These are phyloP conservation scores for Epichloe scottii DNA, from an alignment of 2,329 filamentous ascomycete species.

Conservation along the genomic window DNA sequence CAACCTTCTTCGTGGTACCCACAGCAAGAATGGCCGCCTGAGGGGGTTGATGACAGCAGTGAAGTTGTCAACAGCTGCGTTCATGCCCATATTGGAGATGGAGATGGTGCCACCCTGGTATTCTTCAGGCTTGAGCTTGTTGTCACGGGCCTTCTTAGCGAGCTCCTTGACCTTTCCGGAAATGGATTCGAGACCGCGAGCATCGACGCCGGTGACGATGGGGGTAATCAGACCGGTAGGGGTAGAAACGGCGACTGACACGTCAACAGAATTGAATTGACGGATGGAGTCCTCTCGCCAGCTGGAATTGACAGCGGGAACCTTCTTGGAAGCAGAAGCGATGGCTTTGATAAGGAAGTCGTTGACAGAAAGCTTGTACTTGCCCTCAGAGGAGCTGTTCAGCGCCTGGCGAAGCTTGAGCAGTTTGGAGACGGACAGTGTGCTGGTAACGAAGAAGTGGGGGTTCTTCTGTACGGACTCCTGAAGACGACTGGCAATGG, in stretches of 20 bases:
- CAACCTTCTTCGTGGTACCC: slow-evolving; percentile 90
- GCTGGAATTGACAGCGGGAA: slow-evolving; percentile 89
- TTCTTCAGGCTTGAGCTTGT: slow-evolving; percentile 98
- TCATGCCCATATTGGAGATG: slow-evolving; percentile 99
- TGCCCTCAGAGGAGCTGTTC: slow-evolving; percentile 76
- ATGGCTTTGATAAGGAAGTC: slow-evolving; percentile 98
- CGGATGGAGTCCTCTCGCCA: slow-evolving; percentile 88
- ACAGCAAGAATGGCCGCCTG: slow-evolving; percentile 93
- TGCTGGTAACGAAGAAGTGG: slow-evolving; percentile 92
- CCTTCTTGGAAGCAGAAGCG: slow-evolving; percentile 77
- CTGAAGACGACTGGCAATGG: slow-evolving; percentile 81
- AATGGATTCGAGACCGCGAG: slow-evolving; percentile 77
- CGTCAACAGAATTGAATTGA: slow-evolving; percentile 84
- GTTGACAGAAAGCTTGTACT: slow-evolving; percentile 99
- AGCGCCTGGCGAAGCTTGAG: slow-evolving; percentile 90
- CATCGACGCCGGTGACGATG: slow-evolving; percentile 83
- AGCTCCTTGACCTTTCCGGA: slow-evolving; percentile 88
- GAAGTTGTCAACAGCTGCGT: slow-evolving; percentile 88
- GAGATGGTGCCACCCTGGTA: slow-evolving; percentile 99
- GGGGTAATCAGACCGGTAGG: slow-evolving; percentile 92
- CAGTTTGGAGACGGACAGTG: slow-evolving; percentile 86
- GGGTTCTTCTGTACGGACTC: slow-evolving; percentile 88
- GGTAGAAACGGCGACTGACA: slow-evolving; percentile 91
- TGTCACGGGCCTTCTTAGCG: slow-evolving; percentile 87
- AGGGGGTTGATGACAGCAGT: slow-evolving; percentile 98